Evolutionary conservation across 306 rosid genomes (phyloP).

Genomic region (cucumber (Cucumis sativus)): Cucumber_9930_V3 NC_026659.2:3158501-3159000

Average conservation of each 20-base stretch:
- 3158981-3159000: background rate
- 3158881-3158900: background rate
- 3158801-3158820: background rate
- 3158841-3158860: background rate
- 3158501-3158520: conserved; percentile 41
- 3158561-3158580: conserved; percentile 6
- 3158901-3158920: background rate
- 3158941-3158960: background rate
- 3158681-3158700: background rate
- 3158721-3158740: background rate
- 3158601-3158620: background rate
- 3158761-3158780: background rate
- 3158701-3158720: background rate
- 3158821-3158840: background rate
- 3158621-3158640: background rate
- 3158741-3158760: background rate
- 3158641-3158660: background rate
- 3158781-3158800: background rate
- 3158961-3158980: background rate
- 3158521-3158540: conserved; percentile 53
- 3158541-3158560: conserved; percentile 6
- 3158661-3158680: background rate
- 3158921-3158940: background rate
- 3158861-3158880: background rate
- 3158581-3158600: background rate